Evolutionary conservation across 805 yeast species (phyloP).

Genomic region (Komagataella phaffii): DNA sequence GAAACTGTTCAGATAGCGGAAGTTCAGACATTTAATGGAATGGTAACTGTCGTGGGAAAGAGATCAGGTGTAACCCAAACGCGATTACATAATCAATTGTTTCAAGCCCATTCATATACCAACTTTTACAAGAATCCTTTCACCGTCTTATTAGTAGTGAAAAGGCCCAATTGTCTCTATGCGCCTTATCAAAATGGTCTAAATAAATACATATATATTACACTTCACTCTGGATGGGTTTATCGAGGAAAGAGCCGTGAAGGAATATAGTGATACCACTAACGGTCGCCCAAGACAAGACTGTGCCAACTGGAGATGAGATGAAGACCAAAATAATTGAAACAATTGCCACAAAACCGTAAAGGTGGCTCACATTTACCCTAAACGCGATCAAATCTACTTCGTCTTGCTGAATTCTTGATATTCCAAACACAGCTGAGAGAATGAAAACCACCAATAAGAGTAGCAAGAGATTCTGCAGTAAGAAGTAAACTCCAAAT

Average conservation of each 20-base stretch:
- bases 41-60: background rate
- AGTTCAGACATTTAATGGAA: background rate
- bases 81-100: background rate
- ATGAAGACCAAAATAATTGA: slow-evolving; percentile 34
- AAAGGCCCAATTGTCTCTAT: background rate
- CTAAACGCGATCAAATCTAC: slow-evolving; percentile 31
- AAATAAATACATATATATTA: background rate
- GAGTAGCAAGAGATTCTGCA: slow-evolving; percentile 71
- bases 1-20: slow-evolving; percentile 7
- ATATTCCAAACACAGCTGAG: slow-evolving; percentile 28
- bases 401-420: slow-evolving; percentile 21
- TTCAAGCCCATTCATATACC: no score
- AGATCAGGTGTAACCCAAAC: background rate
- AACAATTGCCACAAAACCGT: slow-evolving; percentile 64
- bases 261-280: slow-evolving; percentile 65
- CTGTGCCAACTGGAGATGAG: slow-evolving; percentile 80
- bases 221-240: slow-evolving; percentile 67
- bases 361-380: slow-evolving; percentile 66
- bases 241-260: slow-evolving; percentile 87
- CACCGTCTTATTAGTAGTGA: background rate
- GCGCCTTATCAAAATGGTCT: background rate
- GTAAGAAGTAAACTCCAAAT: slow-evolving; percentile 65
- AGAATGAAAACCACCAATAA: slow-evolving; percentile 47
- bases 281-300: slow-evolving; percentile 88
- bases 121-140: background rate